These are phyloP conservation scores for Melanopsichium pennsylvanicum DNA, from an alignment of 1,284 basidiomycete genomes.

Conservation along the genomic window DNA sequence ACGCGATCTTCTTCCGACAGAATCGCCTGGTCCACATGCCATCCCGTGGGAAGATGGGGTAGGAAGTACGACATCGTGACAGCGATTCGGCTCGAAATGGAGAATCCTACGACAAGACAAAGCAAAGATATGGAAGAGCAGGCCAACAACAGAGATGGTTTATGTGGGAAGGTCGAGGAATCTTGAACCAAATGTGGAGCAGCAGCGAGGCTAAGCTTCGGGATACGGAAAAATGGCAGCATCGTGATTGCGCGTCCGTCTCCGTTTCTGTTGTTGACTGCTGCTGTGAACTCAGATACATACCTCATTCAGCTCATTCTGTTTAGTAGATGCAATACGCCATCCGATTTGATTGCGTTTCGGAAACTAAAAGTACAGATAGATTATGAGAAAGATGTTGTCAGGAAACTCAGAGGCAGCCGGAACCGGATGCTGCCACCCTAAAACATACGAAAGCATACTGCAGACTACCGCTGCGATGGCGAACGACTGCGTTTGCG, in stretches of 20 bases:
- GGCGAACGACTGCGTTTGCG: slow-evolving; percentile 45
- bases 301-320: background rate
- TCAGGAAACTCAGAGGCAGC: no score
- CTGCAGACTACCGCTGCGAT: slow-evolving; percentile 4
- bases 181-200: slow-evolving; percentile 24
- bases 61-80: slow-evolving; percentile 73
- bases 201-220: slow-evolving; percentile 8
- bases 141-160: background rate
- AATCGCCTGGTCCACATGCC: slow-evolving; percentile 76
- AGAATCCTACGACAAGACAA: no score
- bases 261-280: no score
- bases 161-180: background rate
- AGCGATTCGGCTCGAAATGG: background rate
- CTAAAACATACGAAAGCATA: background rate
- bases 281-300: no score
- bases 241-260: no score
- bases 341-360: background rate
- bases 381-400: no score
- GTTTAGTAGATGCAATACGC: background rate
- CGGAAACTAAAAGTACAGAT: slow-evolving; percentile 15
- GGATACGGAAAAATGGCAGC: slow-evolving; percentile 12
- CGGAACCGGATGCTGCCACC: no score
- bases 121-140: no score
- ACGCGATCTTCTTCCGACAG: slow-evolving; percentile 96
- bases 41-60: slow-evolving; percentile 81